These are phyloP conservation scores for Adansonia digitata DNA, from an alignment of 345 rosid species.

Conservation along the genomic window DNA sequence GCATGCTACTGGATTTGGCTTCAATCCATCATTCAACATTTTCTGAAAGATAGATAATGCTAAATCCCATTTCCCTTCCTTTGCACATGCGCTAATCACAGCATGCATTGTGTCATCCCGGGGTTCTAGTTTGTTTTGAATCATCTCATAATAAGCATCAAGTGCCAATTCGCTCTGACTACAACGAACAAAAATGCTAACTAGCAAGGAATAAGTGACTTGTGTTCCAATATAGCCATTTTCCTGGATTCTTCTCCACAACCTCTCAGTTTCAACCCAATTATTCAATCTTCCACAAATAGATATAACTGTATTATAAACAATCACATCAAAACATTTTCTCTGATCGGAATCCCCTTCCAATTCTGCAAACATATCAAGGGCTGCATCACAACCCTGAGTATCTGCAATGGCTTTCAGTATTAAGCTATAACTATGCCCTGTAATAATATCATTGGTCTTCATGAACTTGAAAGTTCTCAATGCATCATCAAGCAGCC, in stretches of 20 bases:
- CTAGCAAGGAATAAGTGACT: constrained; percentile 55
- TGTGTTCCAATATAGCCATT: constrained; percentile 54
- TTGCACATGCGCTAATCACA: constrained; percentile 48
- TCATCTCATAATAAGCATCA: constrained; percentile 71
- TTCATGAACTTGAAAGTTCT: constrained; percentile 52
- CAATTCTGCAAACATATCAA: constrained; percentile 45
- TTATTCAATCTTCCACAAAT: constrained; percentile 52
- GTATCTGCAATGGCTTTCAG: constrained; percentile 57
- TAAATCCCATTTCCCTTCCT: constrained; percentile 57
- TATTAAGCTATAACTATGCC: constrained; percentile 61
- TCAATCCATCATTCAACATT: constrained; percentile 43
- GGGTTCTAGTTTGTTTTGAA: constrained; percentile 38
- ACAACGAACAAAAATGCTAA: constrained; percentile 67
- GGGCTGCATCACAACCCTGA: constrained; percentile 50
- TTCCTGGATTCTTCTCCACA: constrained; percentile 58
- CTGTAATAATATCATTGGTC: constrained; percentile 38
- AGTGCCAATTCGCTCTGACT: constrained; percentile 57
- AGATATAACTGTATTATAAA: constrained; percentile 72
- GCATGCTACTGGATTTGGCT: constrained; percentile 64
- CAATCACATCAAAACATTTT: constrained; percentile 48
- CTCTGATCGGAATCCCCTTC: constrained; percentile 33
- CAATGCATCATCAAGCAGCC: constrained; percentile 38
- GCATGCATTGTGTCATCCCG: constrained; percentile 55
- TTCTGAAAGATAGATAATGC: constrained; percentile 47
- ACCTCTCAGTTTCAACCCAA: constrained; percentile 48